Percentiles rank a stretch among this genome's conserved stretches.
These are phyloP conservation scores for Rubroshorea leprosula DNA, from an alignment of 345 rosid genomes.

Conservation along the genomic window DNA sequence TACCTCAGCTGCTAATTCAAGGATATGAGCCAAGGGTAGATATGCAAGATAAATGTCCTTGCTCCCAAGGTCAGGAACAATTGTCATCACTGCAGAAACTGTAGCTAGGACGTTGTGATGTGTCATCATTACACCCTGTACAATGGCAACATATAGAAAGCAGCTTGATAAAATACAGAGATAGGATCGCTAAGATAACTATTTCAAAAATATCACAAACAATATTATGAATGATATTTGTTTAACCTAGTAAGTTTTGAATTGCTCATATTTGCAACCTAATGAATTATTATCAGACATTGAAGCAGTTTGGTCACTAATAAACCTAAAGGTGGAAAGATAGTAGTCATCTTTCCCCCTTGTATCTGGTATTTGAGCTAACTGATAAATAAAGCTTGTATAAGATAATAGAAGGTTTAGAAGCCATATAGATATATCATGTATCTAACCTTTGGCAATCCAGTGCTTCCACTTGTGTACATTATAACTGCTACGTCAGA, in stretches of 20 bases:
- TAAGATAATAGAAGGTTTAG: too few relatives aligned
- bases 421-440: too few relatives aligned
- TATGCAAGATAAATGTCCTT: conserved; percentile 81
- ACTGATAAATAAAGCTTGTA: too few relatives aligned
- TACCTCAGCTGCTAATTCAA: conserved; percentile 96
- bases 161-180: conserved; percentile 2
- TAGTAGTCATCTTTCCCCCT: too few relatives aligned
- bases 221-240: neutral
- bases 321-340: too few relatives aligned
- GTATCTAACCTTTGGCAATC: conserved; percentile 82
- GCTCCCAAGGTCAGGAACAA: conserved; percentile 80
- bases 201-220: conserved; percentile 2
- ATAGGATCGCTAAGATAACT: neutral
- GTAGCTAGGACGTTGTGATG: conserved; percentile 91
- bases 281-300: conserved; percentile 6
- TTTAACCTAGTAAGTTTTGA: neutral
- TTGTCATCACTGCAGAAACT: conserved; percentile 84
- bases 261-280: neutral
- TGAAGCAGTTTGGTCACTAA: neutral
- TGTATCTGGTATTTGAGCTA: too few relatives aligned
- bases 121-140: conserved; percentile 98
- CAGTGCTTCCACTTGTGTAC: conserved; percentile 99
- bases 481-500: conserved; percentile 89
- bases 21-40: conserved; percentile 91
- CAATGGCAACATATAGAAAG: neutral